Evolutionary conservation across 2,329 filamentous ascomycete species (phyloP), one percentile per base, ranked within the genome.

Genomic region (Paecilomyces sp.): DNA sequence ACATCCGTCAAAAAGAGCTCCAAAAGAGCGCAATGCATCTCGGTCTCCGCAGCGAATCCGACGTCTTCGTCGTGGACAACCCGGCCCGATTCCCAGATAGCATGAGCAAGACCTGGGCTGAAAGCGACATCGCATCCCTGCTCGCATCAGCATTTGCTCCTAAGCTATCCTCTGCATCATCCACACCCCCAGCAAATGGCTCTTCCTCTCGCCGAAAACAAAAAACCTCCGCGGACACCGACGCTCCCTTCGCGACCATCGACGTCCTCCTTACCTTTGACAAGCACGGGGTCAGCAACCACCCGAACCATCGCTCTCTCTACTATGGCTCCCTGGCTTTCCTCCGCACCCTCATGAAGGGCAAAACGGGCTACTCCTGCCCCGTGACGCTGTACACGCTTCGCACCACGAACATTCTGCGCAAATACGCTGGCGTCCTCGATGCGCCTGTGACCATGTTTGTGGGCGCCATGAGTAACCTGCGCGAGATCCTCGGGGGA

Each of bases 191-290:
- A 58, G 57, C 67, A 34, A 6, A 60, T 53, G 72, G 72, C 7
- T 78, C 82, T 9, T 76, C 75, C 1, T 78, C 81, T 56, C 56
- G 56, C 3, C 61, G 59, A 15, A 68, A 66, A 34, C 56, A 66
- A 55, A 64, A 58, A 4, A 58, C 66, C 47, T 72, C 75, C 2
- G 22, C 22, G 22, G 67, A 75, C 25, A 76, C 76, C 15, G 67
- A 74, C 25, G 73, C 80, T 1, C 83, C 83, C 1, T 71, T 76
- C 36, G 77, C 83, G 0, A 81, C 77, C 57, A 91, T 96, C 70
- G 91, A 96, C 75, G 83, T 88, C 30, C 83, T 99, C 66, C 81
- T 99, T 65, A 99, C 94, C 31, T 99, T 99, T 72, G 94, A 99
- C 78, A 72, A 76, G n/a, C 64, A 77, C 55, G 94, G 94, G 61